Conservation (phyloP, 2,329 filamentous ascomycete species). For the Penicillium sp. region DNA sequence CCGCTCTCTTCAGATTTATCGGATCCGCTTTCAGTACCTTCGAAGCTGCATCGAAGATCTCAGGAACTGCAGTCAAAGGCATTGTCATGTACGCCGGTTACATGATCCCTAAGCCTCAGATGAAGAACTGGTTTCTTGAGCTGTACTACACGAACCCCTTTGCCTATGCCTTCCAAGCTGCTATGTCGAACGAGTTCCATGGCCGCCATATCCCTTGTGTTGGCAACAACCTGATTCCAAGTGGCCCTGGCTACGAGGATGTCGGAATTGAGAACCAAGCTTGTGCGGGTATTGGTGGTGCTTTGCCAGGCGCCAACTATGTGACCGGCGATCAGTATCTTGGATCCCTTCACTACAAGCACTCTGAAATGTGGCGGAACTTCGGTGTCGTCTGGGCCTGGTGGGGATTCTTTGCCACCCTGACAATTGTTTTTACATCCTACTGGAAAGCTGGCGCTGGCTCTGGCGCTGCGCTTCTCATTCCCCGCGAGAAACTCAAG, state of each 20-base stretch:
- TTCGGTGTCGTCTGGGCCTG: conserved; percentile 60
- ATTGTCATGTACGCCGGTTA: conserved; percentile 39
- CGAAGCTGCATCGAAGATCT: conserved; percentile 55
- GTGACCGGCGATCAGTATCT: conserved; percentile 59
- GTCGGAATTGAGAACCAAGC: conserved; percentile 28
- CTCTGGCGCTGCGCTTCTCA: conserved; percentile 53
- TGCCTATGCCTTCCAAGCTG: conserved; percentile 32
- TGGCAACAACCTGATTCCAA: conserved; percentile 30
- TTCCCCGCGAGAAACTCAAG: conserved; percentile 59
- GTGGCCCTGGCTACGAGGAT: conserved; percentile 26
- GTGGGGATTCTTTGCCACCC: conserved; percentile 57
- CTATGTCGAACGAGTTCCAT: conserved; percentile 34
- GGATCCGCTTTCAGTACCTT: conserved; percentile 55
- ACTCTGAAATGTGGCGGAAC: conserved; percentile 56
- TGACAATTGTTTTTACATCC: conserved; percentile 57
- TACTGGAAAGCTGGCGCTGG: conserved; percentile 50
- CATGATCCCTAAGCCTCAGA: conserved; percentile 42
- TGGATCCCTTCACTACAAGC: conserved; percentile 51
- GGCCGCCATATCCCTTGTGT: conserved; percentile 28
- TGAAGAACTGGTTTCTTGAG: conserved; percentile 52
- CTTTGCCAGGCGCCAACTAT: conserved; percentile 45
- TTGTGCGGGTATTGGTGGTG: conserved; percentile 59
- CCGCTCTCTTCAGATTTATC: conserved; percentile 54
- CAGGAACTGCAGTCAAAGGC: conserved; percentile 30
- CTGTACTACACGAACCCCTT: conserved; percentile 34